Base-by-base conservation (phyloP, 169 alveolate genomes). In the Eimeria falciformis region DNA sequence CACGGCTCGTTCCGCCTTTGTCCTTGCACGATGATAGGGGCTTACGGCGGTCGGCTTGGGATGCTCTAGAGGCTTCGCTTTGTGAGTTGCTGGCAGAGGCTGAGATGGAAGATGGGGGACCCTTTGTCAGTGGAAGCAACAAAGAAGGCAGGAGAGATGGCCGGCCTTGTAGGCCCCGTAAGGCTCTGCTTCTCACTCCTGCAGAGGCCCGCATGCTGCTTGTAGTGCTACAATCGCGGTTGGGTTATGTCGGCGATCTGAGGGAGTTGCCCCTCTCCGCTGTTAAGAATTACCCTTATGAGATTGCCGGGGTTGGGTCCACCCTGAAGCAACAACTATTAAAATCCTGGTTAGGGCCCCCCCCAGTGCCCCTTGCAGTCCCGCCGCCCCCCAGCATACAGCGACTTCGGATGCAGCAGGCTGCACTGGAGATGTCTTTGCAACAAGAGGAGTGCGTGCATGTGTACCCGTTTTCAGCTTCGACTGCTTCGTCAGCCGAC, bases 201-300 rank as follows among this genome's bases (percentile, higher is more conserved):
- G 46, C 78, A 71, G 93, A 90, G 29, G 78, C 86, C 62, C 93
- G 89, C 40, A 90, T 90, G 93, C 69, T 90, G 43, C 53, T 90
- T 21, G 93, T 78, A 33, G 83, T 55, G 18, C 75, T 90, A 75
- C 93, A 90, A 90, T 90, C 93, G 12, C 56, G 90, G 3, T 37
- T 90, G 62, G 93, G 93, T n/a, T 90, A 90, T 68, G 93, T 90
- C 56, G 93, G 90, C 18, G 93, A 90, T 65, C 90, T 90, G 27
- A 40, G 90, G 25, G 93, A 90, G 83, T 73, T 75, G 68, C 77
- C 85, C 5, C 11, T 90, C 73, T 75, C 93, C 23, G 90, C 82
- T 11, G 73, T 90, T n/a, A 77, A 77, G 12, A 90, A 65, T 23
- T 90, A 68, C 40, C 93, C 93, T n/a, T 90, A 75, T 46, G 90